Evolutionary conservation across 2,329 filamentous ascomycete species (phyloP), one percentile per base, ranked within the genome.

Genomic region (Cadophora malorum): DNA sequence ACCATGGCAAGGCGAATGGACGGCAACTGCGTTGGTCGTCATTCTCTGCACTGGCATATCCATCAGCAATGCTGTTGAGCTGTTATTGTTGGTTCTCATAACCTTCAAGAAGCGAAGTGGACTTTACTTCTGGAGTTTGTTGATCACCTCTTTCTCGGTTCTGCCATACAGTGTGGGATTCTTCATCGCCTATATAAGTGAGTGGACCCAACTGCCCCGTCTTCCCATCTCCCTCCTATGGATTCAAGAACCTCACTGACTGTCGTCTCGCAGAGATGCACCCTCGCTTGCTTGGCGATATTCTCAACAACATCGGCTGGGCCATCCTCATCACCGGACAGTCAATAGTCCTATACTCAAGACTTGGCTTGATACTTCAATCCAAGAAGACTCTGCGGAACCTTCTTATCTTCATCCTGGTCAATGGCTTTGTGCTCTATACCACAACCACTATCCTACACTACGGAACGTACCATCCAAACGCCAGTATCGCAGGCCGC

Each of bases 331-430:
- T 71, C 9, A 70, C 66, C 0, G 82, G 82, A 7, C 82, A 84
- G 72, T 80, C 81, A 1, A 70, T 84, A 31, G 82, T 84, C 7
- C 77, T 84, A 5, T 84, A 83, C 73, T 84, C 82, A 7, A 79
- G 82, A n/a, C 77, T 84, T 12, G 82, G 83, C 68, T 74, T 84
- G 23, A 78, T 84, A 52, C 73, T 83, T 25, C 25, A 81, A 80
- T 49, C 77, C 77, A 4, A 77, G 76, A 50, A 72, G 80, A 21
- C 76, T 84, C 9, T 76, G 76, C 35, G 79, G 76, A 38, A 80
- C 28, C 28, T 83, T 12, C 75, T 82, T 41, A 72, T 74, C 58
- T 83, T 84, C 81, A 84, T 84, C 67, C 76, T 83, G 35, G 65
- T 81, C 65, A 73, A 83, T 67, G 80, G 80, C 7, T 73, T 83